Evolutionary conservation across 2,329 filamentous ascomycete genomes (phyloP), one percentile per base, ranked within the genome.

Genomic region (Colletotrichum melonis): DNA sequence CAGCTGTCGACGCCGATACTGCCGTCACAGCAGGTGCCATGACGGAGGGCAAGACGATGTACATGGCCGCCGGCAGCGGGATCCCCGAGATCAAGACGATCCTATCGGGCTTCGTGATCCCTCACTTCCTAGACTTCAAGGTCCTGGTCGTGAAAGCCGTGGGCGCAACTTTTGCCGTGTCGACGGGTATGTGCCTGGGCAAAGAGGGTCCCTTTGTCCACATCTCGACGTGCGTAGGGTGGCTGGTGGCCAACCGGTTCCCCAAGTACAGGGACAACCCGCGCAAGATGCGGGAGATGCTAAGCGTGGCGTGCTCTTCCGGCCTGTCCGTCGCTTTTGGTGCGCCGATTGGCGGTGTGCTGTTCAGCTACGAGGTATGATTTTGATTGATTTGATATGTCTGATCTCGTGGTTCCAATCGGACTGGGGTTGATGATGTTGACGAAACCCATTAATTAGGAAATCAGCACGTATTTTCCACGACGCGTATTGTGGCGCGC

Each of bases 51-150:
- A 91, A 90, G 78, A 82, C 79, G 4, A 89, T 90, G 83, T 91
- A 89, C 76, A 88, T 90, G 86, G 88, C 88, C 4, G 86, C 88
- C 42, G 89, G 89, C 6, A 87, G 84, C 72, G 89, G 89, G 0
- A 91, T 91, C 42, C 89, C 89, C 0, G 89, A 91, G 79, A 90
- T 91, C 81, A 91, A 91, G 78, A 90, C 88, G 1, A 88, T 91
- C 52, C 80, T 91, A 2, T 89, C 87, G 4, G 89, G 89, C n/a
- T 91, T 91, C 78, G 87, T 88, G 16, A 90, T 91, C 57, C 88
- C 88, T 1, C 83, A 87, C 58, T 89, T 90, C 73, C 83, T 91
- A 2, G 86, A 86, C 71, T 80, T 89, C 75, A 88, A 87, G 72
- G 88, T 89, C 7, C 80, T 91, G 4, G 63, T 87, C 16, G 85